Conservation (phyloP, 1,284 basidiomycete species). For the Ganoderma sinense region DNA sequence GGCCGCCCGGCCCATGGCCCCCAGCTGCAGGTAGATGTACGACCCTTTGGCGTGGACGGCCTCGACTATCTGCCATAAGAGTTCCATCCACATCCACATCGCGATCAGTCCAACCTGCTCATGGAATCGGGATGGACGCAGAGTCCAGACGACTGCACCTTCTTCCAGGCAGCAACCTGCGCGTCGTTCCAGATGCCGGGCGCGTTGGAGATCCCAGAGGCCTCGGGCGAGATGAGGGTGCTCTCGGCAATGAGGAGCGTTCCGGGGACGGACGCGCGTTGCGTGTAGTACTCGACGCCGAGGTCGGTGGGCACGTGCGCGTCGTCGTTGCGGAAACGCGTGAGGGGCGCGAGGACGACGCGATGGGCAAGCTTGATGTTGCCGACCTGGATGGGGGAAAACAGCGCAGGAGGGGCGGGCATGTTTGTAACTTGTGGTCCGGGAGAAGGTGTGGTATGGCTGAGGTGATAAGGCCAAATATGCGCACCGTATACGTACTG, state of each 20-base stretch:
- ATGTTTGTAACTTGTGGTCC: not conserved
- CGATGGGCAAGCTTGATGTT: slow-evolving; percentile 49
- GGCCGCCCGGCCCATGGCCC: slow-evolving; percentile 52
- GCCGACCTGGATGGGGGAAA: slow-evolving; percentile 55
- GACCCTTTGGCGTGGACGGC: slow-evolving; percentile 11
- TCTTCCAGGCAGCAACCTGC: slow-evolving; percentile 56
- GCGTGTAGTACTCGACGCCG: slow-evolving; percentile 53
- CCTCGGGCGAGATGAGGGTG: slow-evolving; percentile 49
- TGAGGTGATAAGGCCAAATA: no score
- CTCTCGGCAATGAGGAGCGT: slow-evolving; percentile 59
- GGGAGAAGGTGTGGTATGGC: no score
- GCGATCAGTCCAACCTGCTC: no score
- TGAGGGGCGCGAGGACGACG: slow-evolving; percentile 57
- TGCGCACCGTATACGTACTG: no score
- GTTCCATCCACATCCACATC: no score
- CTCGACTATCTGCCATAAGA: slow-evolving; percentile 8
- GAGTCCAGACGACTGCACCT: no score
- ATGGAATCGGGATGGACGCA: no score
- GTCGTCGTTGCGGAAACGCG: slow-evolving; percentile 44
- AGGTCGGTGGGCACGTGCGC: slow-evolving; percentile 39
- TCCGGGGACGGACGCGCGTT: slow-evolving; percentile 51
- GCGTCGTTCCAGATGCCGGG: slow-evolving; percentile 53
- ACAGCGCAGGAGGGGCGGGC: slow-evolving; percentile 43
- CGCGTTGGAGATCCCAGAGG: slow-evolving; percentile 43
- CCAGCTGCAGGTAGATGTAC: slow-evolving; percentile 53